Conservation (phyloP, 2,329 filamentous ascomycete genomes). For the Geosmithia flava region DNA sequence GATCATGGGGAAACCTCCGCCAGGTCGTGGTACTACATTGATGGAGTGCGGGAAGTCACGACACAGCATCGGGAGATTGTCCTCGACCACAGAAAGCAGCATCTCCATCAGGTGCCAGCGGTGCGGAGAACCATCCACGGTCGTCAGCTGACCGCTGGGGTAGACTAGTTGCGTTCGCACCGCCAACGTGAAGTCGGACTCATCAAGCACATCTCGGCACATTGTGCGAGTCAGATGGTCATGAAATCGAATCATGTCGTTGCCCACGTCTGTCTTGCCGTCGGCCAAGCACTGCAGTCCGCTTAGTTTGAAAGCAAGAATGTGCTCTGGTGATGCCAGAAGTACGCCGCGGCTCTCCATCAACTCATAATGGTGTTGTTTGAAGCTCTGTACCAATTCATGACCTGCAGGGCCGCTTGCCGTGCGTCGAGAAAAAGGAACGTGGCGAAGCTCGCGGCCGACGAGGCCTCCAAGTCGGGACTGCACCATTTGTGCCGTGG, state of each 20-base stretch:
- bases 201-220: conserved; percentile 45
- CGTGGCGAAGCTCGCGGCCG: conserved; percentile 34
- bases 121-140: conserved; percentile 36
- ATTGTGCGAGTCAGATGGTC: conserved; percentile 1
- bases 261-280: neutral
- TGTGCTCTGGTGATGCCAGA: conserved; percentile 47
- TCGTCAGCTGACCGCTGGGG: conserved; percentile 38
- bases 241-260: neutral
- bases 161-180: conserved; percentile 49
- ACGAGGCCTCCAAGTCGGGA: conserved; percentile 37
- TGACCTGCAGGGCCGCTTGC: neutral
- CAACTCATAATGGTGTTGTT: conserved; percentile 23
- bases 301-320: conserved; percentile 49
- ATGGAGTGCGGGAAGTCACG: neutral
- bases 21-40: neutral
- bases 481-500: conserved; percentile 44
- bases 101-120: conserved; percentile 33
- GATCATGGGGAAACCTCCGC: neutral
- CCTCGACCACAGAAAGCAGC: conserved; percentile 22
- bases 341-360: conserved; percentile 34
- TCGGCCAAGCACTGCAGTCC: conserved; percentile 26
- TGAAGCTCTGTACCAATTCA: neutral
- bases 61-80: neutral
- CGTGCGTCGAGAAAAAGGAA: conserved; percentile 41
- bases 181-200: conserved; percentile 49